Base-by-base conservation (phyloP, 2,329 filamentous ascomycete species). In the Colletotrichum graminicola region DNA sequence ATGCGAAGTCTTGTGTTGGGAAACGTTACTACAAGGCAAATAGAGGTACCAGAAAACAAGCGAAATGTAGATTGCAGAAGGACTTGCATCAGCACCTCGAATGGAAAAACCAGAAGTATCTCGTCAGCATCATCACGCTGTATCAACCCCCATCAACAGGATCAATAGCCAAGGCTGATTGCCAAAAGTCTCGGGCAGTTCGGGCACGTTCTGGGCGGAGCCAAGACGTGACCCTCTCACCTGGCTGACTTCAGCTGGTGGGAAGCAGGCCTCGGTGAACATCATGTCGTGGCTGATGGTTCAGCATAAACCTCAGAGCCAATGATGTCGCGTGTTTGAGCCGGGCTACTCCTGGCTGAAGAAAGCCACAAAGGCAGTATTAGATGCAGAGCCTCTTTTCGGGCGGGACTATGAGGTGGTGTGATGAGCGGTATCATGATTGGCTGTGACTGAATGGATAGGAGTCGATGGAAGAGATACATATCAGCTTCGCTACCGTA, bases 261-360 rank as follows among this genome's bases (percentile, higher is more conserved):
- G 16, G 64, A 72, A 71, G 70, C 70, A 70, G 66, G 70, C 49
- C 36, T 62, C 61, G 70, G 66, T 62, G 66, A 49, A 52, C 16
- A 52, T 61, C 39, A 62, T 32, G 55, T 41, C 34, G 55, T 62
- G 66, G 66, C 67, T 66, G n/a, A 52, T 34, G 26, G 60, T 39
- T 43, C 43, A 60, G 26, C 43, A 55, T 29, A 49, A 18, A 21
- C 29, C 34, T 26, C 39, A 43, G 8, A 61, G 39, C 60, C 56
- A 60, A 47, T 66, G 26, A 21, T 18, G 26, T 3, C 7, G 45
- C 61, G 6, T 55, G 8, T 67, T 34, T 26, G 47, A 70, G 56
- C 66, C 45, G 26, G 66, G 55, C 23, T 60, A 32, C 18, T 26
- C 61, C 66, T 60, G 51, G 49, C 14, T 29, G 47, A 18, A 62